phyloP scores from a whole-genome alignment of 495 filamentous ascomycete genomes.

The Paragyromitra xinjiangensis region DNA sequence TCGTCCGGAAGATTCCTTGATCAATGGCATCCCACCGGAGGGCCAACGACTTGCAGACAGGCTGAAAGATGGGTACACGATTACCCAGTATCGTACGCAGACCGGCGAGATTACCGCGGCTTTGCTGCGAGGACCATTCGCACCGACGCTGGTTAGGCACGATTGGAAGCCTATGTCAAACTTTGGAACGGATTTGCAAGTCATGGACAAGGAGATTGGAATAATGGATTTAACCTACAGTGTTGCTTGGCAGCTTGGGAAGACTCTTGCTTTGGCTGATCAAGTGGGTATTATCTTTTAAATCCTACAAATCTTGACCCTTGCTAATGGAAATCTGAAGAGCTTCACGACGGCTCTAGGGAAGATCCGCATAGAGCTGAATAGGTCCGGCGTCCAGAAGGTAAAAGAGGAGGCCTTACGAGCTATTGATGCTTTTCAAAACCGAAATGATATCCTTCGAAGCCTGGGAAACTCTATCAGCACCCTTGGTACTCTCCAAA shows the following conservation, averaged over 20 bases:
- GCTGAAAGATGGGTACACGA: slow-evolving; percentile 60
- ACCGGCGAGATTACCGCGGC: slow-evolving; percentile 62
- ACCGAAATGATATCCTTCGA: not conserved
- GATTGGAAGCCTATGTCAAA: slow-evolving; percentile 13
- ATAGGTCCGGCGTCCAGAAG: not conserved
- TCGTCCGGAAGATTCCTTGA: not conserved
- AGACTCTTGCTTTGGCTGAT: slow-evolving; percentile 39
- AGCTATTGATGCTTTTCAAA: not conserved
- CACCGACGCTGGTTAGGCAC: slow-evolving; percentile 44
- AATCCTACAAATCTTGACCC: not conserved
- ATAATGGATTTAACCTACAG: slow-evolving; percentile 64
- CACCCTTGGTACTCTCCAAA: not conserved
- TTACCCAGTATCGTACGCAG: slow-evolving; percentile 56
- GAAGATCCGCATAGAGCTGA: not conserved
- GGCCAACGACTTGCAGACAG: slow-evolving; percentile 22
- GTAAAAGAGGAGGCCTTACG: not conserved
- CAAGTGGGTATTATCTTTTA: not conserved
- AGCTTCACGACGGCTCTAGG: not conserved
- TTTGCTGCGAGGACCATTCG: slow-evolving; percentile 61
- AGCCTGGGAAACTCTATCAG: not conserved
- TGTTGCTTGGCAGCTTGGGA: slow-evolving; percentile 63
- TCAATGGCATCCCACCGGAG: not conserved
- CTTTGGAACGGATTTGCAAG: slow-evolving; percentile 58
- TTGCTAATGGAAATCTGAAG: not conserved
- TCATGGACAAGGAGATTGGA: slow-evolving; percentile 60